Conservation (phyloP, 2,329 filamentous ascomycete species). For the Trichoderma afroharzianum region DNA sequence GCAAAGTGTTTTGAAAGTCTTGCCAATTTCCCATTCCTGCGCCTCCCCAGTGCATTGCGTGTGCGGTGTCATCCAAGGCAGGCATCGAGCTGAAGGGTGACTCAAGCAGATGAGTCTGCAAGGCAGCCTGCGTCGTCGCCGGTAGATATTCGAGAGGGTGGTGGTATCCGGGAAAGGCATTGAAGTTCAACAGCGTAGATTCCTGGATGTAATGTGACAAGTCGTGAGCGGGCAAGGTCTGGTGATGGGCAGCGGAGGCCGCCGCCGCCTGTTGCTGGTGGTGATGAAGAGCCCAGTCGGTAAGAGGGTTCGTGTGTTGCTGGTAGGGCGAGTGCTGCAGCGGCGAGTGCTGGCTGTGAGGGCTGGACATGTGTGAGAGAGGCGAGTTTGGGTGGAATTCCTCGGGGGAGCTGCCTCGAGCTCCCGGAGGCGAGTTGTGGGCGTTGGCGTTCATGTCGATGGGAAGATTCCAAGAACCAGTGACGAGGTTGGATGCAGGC, state of each 20-base stretch:
- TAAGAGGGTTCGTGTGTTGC: constrained; percentile 48
- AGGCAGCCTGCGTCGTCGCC: constrained; percentile 58
- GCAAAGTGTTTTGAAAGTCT: constrained; percentile 64
- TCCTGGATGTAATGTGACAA: constrained; percentile 56
- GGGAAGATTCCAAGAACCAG: constrained; percentile 48
- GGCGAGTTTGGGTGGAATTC: constrained; percentile 47
- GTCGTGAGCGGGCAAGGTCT: constrained; percentile 40
- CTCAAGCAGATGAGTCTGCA: constrained; percentile 62
- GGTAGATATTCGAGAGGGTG: constrained; percentile 61
- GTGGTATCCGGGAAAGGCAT: constrained; percentile 51
- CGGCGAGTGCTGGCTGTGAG: constrained; percentile 47
- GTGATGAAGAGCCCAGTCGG: constrained; percentile 60
- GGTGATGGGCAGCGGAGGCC: constrained; percentile 28
- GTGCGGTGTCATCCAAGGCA: constrained; percentile 52
- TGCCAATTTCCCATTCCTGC: constrained; percentile 71
- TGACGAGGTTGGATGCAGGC: constrained; percentile 34
- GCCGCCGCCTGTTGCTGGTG: constrained; percentile 45
- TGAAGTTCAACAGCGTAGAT: constrained; percentile 53
- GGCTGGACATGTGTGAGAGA: constrained; percentile 49
- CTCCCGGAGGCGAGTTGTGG: constrained; percentile 35
- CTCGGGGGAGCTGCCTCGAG: constrained; percentile 49
- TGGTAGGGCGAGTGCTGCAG: constrained; percentile 55
- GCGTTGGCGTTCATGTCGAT: constrained; percentile 48
- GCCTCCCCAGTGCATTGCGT: constrained; percentile 56
- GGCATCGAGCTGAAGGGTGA: constrained; percentile 58